phyloP scores from a whole-genome alignment of 345 rosid genomes.

The Murraya koenigii region DNA sequence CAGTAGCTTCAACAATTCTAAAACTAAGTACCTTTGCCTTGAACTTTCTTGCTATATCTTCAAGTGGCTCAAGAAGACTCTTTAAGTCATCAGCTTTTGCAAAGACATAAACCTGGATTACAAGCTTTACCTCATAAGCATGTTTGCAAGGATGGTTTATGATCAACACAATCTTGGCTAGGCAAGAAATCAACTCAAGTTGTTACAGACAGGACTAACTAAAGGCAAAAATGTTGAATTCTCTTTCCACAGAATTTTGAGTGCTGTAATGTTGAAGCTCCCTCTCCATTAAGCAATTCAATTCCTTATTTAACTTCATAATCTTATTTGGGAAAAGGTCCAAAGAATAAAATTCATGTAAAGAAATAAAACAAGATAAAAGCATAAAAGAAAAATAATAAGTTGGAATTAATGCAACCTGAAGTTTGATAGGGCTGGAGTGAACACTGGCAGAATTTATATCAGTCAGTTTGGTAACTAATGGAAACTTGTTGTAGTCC shows the following conservation, averaged over 20 bases:
- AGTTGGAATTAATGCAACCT: slow-evolving; percentile 43
- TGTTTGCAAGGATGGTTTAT: neutral
- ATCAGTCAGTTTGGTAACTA: slow-evolving; percentile 72
- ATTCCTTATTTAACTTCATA: neutral
- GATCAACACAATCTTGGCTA: neutral
- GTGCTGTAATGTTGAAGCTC: neutral
- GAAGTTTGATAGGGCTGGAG: slow-evolving; percentile 73
- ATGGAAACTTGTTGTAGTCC: slow-evolving; percentile 70
- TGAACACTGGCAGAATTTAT: slow-evolving; percentile 66
- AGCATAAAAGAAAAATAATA: neutral
- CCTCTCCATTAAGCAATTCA: neutral
- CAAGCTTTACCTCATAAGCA: neutral
- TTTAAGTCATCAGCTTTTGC: slow-evolving; percentile 58
- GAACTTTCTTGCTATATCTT: slow-evolving; percentile 70
- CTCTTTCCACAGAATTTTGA: neutral
- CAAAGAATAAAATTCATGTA: neutral
- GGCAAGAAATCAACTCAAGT: neutral
- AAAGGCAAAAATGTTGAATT: neutral
- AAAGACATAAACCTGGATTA: slow-evolving; percentile 62
- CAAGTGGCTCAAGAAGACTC: slow-evolving; percentile 54
- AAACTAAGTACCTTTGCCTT: slow-evolving; percentile 48
- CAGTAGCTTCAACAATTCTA: slow-evolving; percentile 11
- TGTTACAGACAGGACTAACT: neutral
- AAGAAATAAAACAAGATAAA: neutral
- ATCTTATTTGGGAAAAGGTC: neutral